Base-by-base conservation (phyloP, 495 filamentous ascomycete species). In the Echria macrotheca region DNA sequence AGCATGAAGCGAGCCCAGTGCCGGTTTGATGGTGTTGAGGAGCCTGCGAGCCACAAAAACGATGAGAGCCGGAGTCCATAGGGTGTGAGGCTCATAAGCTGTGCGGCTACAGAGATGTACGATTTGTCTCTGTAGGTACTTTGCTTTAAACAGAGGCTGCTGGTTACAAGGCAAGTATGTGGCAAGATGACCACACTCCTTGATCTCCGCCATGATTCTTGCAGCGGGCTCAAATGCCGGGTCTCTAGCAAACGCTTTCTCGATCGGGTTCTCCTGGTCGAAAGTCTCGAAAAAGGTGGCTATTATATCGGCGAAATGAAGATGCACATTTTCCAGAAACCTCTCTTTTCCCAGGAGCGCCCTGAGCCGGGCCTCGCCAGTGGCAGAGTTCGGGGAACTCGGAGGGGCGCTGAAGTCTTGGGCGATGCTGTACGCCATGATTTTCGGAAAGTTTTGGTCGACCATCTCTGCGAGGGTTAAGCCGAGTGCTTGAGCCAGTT, bases 131-230 rank as follows among this genome's bases (percentile, higher is more conserved):
- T 82, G 60, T 5, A 97, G 67, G 57, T 83, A 86, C 47, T 82
- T 87, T 14, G 82, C 80, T 53, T 77, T 84, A 69, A 96, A 97
- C 25, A 79, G 86, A 12, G 93, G 93, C 53, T 95, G 88, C 54
- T 95, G 88, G 45, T 83, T 86, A 5, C 81, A 67, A 5, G 88
- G 82, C 6, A 96, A 65, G 7, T 59, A 60, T 22, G 68, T 74
- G 7, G 69, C 66, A 15, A 89, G 84, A 47, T 76, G 62, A 43
- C 83, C 81, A 47, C 80, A 80, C 14, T 62, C 61, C 47, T 78
- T 79, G 50, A 96, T 96, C 25, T 76, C 65, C 15, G 70, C 67
- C 61, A 93, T 76, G n/a, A 74, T 75, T 32, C 80, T 70, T 8
- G 76, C 72, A 12, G 87, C 82, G 40, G 78, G 69, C 1, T 53